A percentile compares a stretch with the other conserved stretches of the same genome.
Evolutionary conservation across 2,329 filamentous ascomycete genomes (phyloP).

Genomic region (Penicillium vulpinum): DNA sequence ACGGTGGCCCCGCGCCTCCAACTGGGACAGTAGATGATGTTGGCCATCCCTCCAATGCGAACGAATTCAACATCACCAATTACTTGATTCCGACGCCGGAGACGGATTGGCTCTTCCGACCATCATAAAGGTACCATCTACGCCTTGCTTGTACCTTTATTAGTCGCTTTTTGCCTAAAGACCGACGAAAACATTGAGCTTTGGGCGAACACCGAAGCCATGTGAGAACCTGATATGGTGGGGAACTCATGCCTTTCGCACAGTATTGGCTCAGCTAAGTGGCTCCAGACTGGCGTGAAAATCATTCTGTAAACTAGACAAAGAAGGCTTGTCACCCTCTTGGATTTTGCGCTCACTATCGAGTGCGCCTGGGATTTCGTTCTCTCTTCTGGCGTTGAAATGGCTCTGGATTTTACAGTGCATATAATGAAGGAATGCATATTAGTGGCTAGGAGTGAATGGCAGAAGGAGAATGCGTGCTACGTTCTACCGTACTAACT

Average conservation of each 20-base stretch:
- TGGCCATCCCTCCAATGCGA: slow-evolving; percentile 24
- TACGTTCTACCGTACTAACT: not conserved
- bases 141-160: no score
- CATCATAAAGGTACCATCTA: slow-evolving; percentile 7
- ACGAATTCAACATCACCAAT: slow-evolving; percentile 49
- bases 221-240: no score
- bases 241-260: not conserved
- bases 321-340: not conserved
- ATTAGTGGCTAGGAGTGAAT: not conserved
- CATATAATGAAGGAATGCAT: not conserved
- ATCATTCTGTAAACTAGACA: not conserved
- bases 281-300: no score
- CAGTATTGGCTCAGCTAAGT: not conserved
- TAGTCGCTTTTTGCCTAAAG: not conserved
- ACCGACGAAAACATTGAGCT: not conserved
- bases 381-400: not conserved
- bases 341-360: not conserved
- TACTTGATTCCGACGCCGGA: slow-evolving; percentile 49
- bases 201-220: not conserved
- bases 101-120: slow-evolving; percentile 47
- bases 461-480: not conserved
- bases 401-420: not conserved
- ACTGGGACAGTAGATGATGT: slow-evolving; percentile 23
- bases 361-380: not conserved
- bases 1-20: slow-evolving; percentile 9